Percentiles rank a stretch among this genome's conserved stretches.
Conservation (phyloP, 176 grass and related monocot species). For the Chrysopogon serrulatus region DNA sequence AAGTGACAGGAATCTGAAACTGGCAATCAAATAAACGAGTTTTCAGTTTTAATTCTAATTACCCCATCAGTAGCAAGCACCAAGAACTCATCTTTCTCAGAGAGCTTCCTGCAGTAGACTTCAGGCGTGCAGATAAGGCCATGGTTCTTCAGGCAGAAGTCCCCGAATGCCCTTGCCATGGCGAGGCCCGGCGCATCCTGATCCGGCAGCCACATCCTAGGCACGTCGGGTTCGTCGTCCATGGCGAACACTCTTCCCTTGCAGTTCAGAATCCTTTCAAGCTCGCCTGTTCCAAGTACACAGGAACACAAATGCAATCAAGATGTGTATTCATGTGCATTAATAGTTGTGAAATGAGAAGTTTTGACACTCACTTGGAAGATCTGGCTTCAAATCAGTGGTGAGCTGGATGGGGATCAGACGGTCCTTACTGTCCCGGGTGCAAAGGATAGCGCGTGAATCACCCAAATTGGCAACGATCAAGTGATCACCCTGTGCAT, state of each 20-base stretch:
- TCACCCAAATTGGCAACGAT: conserved; percentile 82
- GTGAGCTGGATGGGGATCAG: conserved; percentile 62
- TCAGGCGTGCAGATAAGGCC: conserved; percentile 80
- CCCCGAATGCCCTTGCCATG: conserved; percentile 90
- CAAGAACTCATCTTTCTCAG: conserved; percentile 78
- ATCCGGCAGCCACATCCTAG: conserved; percentile 77
- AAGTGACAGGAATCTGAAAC: background rate
- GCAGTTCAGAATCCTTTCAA: conserved; percentile 60
- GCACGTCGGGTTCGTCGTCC: conserved; percentile 68
- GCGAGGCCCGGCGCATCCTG: conserved; percentile 83
- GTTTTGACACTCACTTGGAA: conserved; percentile 46
- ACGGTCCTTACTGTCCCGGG: conserved; percentile 41
- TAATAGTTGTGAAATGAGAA: background rate
- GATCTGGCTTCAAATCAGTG: conserved; percentile 73
- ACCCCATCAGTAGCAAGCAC: conserved; percentile 94
- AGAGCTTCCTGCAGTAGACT: conserved; percentile 59
- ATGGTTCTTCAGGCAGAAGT: conserved; percentile 82
- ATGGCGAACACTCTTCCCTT: conserved; percentile 79
- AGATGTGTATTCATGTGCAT: background rate
- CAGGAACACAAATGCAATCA: background rate
- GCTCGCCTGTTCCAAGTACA: conserved; percentile 39
- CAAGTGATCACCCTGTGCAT: conserved; percentile 59
- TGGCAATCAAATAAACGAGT: background rate
- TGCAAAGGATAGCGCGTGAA: conserved; percentile 68
- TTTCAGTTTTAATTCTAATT: background rate